Base-by-base conservation (phyloP, 2,329 filamentous ascomycete genomes). In the Venturia carpophila region DNA sequence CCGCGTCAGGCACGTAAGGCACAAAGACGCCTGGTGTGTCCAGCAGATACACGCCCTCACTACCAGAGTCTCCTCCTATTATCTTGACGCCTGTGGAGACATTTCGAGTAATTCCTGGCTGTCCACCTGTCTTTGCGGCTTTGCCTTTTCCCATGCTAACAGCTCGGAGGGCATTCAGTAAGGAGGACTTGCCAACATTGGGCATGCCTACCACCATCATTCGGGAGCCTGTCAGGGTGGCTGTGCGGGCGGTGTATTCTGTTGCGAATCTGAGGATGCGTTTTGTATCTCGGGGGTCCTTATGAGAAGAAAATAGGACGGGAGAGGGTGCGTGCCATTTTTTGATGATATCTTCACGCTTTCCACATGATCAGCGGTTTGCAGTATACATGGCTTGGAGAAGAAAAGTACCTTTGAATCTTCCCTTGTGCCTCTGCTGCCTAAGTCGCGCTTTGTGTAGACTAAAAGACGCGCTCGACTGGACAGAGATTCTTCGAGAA, bases 21-120 rank as follows among this genome's bases (percentile, higher is more conserved):
- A 97, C 85, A 75, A 97, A 99, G 10, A 99, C 92, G 60, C 94
- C 94, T 0, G 94, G 94, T 0, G 93, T 97, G 76, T 99, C 94
- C 60, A 96, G 79, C 55, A 97, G 78, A 74, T 94, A 96, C 5
- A 96, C 87, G 55, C 87, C 88, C 56, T 83, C 75, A 4, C 78
- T 79, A 10, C 78, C 76, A 55, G 78, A 80, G 30, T 80, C 81
- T 27, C 52, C 63, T 47, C 87, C 84, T 42, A 88, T 81, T 68
- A 99, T 88, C 71, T 94, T 93, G 37, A 99, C 92, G 0, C 89
- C 86, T 5, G 85, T 90, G 21, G 86, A 85, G 49, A 99, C 84
- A 74, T 92, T 95, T 67, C 94, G 83, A 65, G 94, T 99, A 5
- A 97, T 83, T 55, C 94, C 94, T 1, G 94, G 92, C 71, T 97